Percentiles rank a stretch among this genome's conserved stretches.
Conservation (phyloP, 305 asterid species). For the Caryopteris hybrid region DNA sequence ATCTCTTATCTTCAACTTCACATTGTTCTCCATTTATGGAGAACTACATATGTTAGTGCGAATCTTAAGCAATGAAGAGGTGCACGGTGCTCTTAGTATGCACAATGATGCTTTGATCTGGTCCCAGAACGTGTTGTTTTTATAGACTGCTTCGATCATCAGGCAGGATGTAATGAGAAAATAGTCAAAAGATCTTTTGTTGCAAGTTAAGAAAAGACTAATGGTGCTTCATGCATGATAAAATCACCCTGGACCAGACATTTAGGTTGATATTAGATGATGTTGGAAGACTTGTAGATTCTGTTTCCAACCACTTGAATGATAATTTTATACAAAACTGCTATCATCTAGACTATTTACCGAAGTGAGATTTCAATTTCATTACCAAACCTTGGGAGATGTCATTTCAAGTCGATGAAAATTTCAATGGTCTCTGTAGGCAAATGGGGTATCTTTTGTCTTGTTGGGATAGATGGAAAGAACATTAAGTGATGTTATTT, state of each 20-base stretch:
- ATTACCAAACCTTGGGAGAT: constrained; percentile 2
- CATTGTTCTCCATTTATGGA: constrained; percentile 1
- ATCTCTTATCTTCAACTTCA: not conserved
- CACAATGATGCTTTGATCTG: not conserved
- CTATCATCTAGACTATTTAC: not conserved
- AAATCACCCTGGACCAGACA: not conserved
- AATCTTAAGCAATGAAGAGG: not conserved
- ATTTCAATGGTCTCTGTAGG: not conserved
- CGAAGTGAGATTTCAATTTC: not conserved
- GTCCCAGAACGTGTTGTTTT: not conserved
- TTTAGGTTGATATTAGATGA: not conserved
- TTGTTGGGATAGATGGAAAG: constrained; percentile 15
- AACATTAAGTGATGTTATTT: not conserved
- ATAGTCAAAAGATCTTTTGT: not conserved
- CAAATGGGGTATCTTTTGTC: not conserved
- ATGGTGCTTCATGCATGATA: not conserved
- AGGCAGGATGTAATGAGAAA: not conserved
- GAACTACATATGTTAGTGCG: constrained; percentile 2
- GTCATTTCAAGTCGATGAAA: constrained; percentile 5
- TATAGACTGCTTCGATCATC: not conserved
- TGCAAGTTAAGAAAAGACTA: not conserved
- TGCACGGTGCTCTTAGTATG: constrained; percentile 4
- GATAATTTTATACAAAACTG: not conserved
- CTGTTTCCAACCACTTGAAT: constrained; percentile 1
- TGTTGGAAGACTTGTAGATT: not conserved